Conservation (phyloP, 148 eudicot species). For the Fagopyrum esculentum region DNA sequence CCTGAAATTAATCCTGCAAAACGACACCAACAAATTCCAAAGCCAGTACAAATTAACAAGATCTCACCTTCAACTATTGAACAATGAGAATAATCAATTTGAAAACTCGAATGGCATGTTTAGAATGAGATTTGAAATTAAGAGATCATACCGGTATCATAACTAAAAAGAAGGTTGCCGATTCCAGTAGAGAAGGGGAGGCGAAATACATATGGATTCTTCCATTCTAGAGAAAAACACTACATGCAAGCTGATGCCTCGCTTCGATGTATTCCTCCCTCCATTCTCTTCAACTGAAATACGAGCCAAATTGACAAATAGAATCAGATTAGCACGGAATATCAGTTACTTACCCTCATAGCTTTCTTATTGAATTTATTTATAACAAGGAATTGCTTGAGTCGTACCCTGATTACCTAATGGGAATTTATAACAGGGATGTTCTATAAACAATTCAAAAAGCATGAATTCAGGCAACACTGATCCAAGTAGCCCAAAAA, state of each 20-base stretch:
- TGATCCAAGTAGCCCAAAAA: background rate
- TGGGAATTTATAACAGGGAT: conserved; percentile 62
- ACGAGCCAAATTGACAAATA: too few relatives aligned
- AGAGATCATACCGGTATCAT: conserved; percentile 41
- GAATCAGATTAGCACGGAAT: too few relatives aligned
- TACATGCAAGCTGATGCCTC: conserved; percentile 51
- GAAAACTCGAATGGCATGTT: background rate
- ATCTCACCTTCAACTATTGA: background rate
- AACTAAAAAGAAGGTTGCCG: conserved; percentile 72
- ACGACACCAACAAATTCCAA: background rate
- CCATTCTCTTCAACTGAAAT: conserved; percentile 25
- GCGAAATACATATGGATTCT: conserved; percentile 57
- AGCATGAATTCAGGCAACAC: conserved; percentile 3
- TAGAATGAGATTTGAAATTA: background rate
- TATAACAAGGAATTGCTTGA: conserved; percentile 82
- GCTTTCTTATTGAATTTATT: conserved; percentile 89
- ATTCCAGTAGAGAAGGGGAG: conserved; percentile 77
- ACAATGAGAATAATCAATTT: background rate
- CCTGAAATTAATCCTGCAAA: conserved; percentile 17
- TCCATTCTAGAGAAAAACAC: conserved; percentile 49
- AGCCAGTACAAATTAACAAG: background rate
- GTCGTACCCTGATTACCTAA: conserved; percentile 82
- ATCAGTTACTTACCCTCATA: conserved; percentile 39
- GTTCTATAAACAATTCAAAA: conserved; percentile 36
- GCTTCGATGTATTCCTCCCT: conserved; percentile 39